Base-by-base conservation (phyloP, 2,329 filamentous ascomycete genomes). In the Sarocladium strictum region DNA sequence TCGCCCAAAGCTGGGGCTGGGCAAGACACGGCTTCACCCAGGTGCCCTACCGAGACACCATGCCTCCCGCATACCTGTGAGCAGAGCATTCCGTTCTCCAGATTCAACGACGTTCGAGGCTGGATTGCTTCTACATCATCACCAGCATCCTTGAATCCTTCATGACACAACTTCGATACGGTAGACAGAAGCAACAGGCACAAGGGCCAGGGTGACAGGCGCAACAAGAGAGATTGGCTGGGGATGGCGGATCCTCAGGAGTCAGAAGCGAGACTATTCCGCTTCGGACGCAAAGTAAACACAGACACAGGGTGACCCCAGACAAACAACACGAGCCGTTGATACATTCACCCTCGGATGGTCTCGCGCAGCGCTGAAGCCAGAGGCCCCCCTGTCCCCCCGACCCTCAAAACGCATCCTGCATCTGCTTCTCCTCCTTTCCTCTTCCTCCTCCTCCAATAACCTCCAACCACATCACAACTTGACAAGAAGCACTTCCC, bases 331-430 rank as follows among this genome's bases (percentile, higher is more conserved):
- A 55, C 43, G 35, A 54, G n/a, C 12, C 29, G 4, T 55, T 38
- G 43, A 57, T 43, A 55, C 47, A 57, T 38, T 41, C 56, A 53
- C 56, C 49, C 19, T 41, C 55, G 7, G n/a, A 38, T 19, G 26
- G 49, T 24, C 54, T 55, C 37, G 37, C 51, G 19, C 38, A 37
- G n/a, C 9, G 37, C 33, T 21, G n/a, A 37, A 33, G 21, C 38
- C 26, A 52, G 27, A 55, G 43, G 15, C 40, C 53, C 41, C 53
- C 43, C 21, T n/a, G n/a, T 41, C 23, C 24, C 41, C 21, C 21
- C 41, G 41, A 29, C 40, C 67, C 63, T 72, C 70, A 72, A 71
- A 72, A 72, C 63, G 68, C 63, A 65, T 64, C 63, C 62, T 50
- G 62, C 66, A 60, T 67, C 65, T 66, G 61, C 63, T 59, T 60